Percentiles rank a stretch among this genome's conserved stretches.
Conservation (phyloP, 768 basidiomycete genomes). For the Phallus indusiatus region DNA sequence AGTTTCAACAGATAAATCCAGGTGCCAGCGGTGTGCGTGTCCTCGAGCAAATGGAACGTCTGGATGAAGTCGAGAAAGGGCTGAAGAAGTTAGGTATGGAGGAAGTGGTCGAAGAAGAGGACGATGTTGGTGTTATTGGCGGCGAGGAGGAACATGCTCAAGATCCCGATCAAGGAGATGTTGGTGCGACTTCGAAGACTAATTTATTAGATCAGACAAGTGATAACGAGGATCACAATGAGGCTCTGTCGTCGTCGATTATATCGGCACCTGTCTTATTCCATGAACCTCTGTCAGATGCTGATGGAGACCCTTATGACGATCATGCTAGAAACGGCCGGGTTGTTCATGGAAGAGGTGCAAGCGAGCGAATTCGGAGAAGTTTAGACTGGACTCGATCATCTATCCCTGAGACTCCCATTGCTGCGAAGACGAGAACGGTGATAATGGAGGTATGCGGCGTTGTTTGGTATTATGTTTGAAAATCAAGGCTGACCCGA, state of each 20-base stretch:
- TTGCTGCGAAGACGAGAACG: conserved; percentile 37
- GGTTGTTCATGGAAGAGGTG: conserved; percentile 6
- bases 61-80: conserved; percentile 76
- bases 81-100: conserved; percentile 63
- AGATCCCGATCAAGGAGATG: neutral
- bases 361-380: conserved; percentile 12
- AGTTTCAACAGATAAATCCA: conserved; percentile 74
- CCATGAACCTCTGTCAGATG: neutral
- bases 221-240: conserved; percentile 1
- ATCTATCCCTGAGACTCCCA: conserved; percentile 24
- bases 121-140: conserved; percentile 63
- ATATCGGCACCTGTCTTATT: conserved; percentile 6
- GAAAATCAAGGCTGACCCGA: neutral
- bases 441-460: conserved; percentile 72
- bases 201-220: conserved; percentile 2
- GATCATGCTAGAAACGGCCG: neutral
- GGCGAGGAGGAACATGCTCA: conserved; percentile 40
- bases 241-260: conserved; percentile 4
- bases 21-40: conserved; percentile 82
- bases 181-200: neutral
- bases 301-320: neutral
- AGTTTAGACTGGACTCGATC: conserved; percentile 38
- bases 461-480: conserved; percentile 14
- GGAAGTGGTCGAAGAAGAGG: conserved; percentile 37
- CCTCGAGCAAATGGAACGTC: conserved; percentile 73